Conservation (phyloP, 208 protist species). For the Leishmania tarentolae region DNA sequence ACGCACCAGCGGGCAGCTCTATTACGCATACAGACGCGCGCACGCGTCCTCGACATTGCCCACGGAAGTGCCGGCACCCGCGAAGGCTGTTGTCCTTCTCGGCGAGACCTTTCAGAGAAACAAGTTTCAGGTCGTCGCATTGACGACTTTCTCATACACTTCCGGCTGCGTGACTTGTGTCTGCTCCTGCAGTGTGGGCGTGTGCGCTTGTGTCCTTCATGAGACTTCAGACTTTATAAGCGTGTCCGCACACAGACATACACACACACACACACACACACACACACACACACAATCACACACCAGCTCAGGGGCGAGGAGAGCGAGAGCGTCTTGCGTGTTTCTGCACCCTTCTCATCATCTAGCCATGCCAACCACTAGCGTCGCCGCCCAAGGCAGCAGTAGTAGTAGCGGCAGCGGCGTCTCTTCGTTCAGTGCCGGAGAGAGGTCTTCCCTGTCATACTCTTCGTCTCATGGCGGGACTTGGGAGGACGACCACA, state of each 20-base stretch:
- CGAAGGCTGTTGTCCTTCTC: neutral
- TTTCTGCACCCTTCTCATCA: neutral
- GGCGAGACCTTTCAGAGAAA: neutral
- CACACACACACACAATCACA: no score
- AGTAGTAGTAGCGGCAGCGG: constrained; percentile 3
- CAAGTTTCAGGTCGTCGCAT: neutral
- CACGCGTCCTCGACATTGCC: neutral
- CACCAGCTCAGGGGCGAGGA: neutral
- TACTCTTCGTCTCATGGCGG: neutral
- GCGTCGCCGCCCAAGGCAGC: neutral
- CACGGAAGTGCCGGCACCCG: neutral
- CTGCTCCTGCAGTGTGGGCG: neutral
- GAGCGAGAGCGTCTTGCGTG: neutral
- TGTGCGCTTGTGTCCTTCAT: neutral
- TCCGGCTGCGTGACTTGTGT: neutral
- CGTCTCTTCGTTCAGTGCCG: neutral
- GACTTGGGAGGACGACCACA: neutral
- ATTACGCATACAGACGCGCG: neutral
- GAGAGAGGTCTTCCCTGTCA: neutral
- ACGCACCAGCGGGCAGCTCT: neutral
- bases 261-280: no score
- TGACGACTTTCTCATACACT: neutral
- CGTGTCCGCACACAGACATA: neutral
- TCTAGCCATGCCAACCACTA: constrained; percentile 7
- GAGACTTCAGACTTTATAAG: neutral